Evolutionary conservation across 345 rosid species (phyloP).

Genomic region (Zanthoxylum bungeanum): DNA sequence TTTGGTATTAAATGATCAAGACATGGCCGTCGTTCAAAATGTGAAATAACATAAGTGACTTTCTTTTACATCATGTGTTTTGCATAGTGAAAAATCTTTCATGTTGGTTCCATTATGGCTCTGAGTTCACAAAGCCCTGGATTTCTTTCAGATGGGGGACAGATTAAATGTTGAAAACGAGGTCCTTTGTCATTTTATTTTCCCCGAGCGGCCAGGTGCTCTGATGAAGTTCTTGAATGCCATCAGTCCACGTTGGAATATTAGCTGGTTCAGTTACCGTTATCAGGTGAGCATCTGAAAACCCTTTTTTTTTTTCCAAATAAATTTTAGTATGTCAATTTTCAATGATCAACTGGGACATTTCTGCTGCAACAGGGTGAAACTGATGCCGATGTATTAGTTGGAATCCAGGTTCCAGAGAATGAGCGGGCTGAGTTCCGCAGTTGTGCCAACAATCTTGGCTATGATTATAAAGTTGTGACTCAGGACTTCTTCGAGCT

Average conservation of each 20-base stretch:
- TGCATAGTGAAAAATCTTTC: background rate
- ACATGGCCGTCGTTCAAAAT: background rate
- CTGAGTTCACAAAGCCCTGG: background rate
- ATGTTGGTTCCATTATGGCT: background rate
- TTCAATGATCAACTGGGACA: background rate
- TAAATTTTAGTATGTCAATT: background rate
- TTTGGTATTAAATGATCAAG: background rate
- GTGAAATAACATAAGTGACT: background rate
- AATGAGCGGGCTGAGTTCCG: conserved; percentile 63
- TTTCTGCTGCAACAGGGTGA: conserved; percentile 59
- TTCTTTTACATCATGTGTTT: background rate
- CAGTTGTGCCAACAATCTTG: conserved; percentile 48
- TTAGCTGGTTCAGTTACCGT: conserved; percentile 92
- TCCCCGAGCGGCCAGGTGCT: conserved; percentile 97
- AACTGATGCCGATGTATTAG: conserved; percentile 91
- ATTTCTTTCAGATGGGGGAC: conserved; percentile 75
- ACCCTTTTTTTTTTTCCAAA: background rate
- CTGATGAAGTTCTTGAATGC: conserved; percentile 88
- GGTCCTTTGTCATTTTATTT: conserved; percentile 71
- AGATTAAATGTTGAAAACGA: conserved; percentile 67
- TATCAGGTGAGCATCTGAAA: conserved; percentile 49
- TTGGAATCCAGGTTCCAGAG: conserved; percentile 63
- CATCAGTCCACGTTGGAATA: conserved; percentile 95
- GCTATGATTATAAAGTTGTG: conserved; percentile 71
- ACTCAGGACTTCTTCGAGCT: conserved; percentile 66